Evolutionary conservation across 2,329 filamentous ascomycete genomes (phyloP).

Genomic region (Scedosporium apiospermum): DNA sequence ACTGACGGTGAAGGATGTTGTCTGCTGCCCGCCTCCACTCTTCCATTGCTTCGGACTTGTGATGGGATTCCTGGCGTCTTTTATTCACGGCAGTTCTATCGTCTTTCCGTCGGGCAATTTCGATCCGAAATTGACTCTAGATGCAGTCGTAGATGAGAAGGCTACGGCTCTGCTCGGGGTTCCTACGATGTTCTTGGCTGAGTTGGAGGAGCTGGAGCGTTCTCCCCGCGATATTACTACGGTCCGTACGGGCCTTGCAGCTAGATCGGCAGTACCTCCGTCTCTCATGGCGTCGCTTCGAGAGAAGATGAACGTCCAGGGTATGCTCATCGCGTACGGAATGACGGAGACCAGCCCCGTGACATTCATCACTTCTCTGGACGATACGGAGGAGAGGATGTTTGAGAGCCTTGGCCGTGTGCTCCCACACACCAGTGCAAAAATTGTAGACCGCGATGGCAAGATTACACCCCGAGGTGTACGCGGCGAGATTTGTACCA

Average conservation of each 20-base stretch:
- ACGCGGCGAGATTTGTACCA: slow-evolving; percentile 74
- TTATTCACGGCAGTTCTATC: slow-evolving; percentile 69
- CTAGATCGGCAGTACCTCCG: slow-evolving; percentile 75
- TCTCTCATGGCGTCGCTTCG: slow-evolving; percentile 72
- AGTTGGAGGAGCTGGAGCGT: slow-evolving; percentile 62
- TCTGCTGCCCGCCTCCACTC: slow-evolving; percentile 80
- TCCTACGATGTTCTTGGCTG: slow-evolving; percentile 86
- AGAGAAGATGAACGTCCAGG: slow-evolving; percentile 62
- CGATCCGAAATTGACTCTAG: slow-evolving; percentile 63
- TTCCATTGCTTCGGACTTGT: slow-evolving; percentile 90
- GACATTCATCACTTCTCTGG: slow-evolving; percentile 70
- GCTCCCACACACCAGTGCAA: slow-evolving; percentile 69
- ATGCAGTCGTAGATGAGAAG: slow-evolving; percentile 40
- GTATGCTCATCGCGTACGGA: slow-evolving; percentile 89
- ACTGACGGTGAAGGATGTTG: slow-evolving; percentile 60
- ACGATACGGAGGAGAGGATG: slow-evolving; percentile 65
- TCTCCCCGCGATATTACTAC: slow-evolving; percentile 13
- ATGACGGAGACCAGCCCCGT: slow-evolving; percentile 87
- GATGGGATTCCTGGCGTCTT: slow-evolving; percentile 92
- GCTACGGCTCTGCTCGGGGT: slow-evolving; percentile 74
- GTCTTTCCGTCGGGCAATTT: slow-evolving; percentile 84
- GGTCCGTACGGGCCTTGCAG: slow-evolving; percentile 78
- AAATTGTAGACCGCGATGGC: slow-evolving; percentile 66
- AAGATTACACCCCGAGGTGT: slow-evolving; percentile 53
- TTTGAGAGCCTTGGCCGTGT: slow-evolving; percentile 66